Evolutionary conservation across 345 rosid genomes (phyloP).

Genomic region (Eucalyptus melliodora): DNA sequence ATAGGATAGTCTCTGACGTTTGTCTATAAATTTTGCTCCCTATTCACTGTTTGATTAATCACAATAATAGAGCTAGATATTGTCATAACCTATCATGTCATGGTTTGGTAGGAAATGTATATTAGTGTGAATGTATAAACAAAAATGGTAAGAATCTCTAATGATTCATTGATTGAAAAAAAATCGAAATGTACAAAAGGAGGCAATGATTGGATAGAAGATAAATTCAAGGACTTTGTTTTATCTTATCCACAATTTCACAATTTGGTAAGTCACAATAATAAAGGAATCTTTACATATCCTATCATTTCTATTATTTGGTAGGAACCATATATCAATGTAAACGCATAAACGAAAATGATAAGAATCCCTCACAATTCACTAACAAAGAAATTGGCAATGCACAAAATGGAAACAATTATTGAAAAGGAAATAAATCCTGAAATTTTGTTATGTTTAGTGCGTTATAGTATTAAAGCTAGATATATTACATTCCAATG

Average conservation of each 20-base stretch:
- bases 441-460: neutral
- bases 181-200: neutral
- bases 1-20: neutral
- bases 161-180: neutral
- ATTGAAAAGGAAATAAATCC: neutral
- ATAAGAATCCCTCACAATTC: neutral
- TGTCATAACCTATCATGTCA: neutral
- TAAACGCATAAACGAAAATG: neutral
- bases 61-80: neutral
- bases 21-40: neutral
- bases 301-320: neutral
- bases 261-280: neutral
- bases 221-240: neutral
- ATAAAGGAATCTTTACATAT: neutral
- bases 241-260: neutral
- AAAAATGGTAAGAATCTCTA: neutral
- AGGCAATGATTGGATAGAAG: neutral
- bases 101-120: neutral
- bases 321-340: neutral
- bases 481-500: neutral
- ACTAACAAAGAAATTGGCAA: neutral
- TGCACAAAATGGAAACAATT: neutral
- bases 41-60: neutral
- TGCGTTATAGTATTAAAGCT: neutral
- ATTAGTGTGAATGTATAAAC: neutral